phyloP scores from a whole-genome alignment of 2,329 filamentous ascomycete genomes.

The Calonectria ilicicola region DNA sequence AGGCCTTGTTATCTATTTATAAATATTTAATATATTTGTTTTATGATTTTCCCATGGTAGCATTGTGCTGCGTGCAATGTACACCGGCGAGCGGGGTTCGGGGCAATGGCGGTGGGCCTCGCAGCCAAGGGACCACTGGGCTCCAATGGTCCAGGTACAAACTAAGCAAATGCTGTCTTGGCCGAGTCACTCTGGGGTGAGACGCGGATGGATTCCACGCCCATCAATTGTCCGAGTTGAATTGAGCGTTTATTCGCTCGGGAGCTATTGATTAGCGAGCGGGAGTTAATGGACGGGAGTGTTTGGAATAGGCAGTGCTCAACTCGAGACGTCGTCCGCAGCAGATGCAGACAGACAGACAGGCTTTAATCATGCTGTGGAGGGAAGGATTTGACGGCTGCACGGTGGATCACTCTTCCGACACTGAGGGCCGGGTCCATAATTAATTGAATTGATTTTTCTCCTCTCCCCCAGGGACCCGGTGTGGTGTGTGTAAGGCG shows the following conservation, averaged over 20 bases:
- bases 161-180: neutral
- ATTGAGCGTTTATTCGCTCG: neutral
- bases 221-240: neutral
- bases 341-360: neutral
- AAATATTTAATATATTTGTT: no score
- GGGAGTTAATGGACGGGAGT: neutral
- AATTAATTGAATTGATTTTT: neutral
- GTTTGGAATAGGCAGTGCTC: neutral
- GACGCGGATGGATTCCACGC: neutral
- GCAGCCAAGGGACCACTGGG: neutral
- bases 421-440: neutral
- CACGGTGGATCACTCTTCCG: slow-evolving; percentile 3
- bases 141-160: neutral
- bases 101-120: neutral
- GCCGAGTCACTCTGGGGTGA: neutral
- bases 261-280: neutral
- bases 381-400: neutral
- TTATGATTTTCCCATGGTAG: no score
- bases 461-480: neutral
- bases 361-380: neutral
- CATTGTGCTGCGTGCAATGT: no score
- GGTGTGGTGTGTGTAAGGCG: neutral
- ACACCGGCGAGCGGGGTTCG: neutral
- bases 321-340: neutral
- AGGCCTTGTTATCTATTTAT: no score